Evolutionary conservation across 2,329 filamentous ascomycete genomes (phyloP), one percentile per base, ranked within the genome.

Genomic region (Fusarium veterinarium): DNA sequence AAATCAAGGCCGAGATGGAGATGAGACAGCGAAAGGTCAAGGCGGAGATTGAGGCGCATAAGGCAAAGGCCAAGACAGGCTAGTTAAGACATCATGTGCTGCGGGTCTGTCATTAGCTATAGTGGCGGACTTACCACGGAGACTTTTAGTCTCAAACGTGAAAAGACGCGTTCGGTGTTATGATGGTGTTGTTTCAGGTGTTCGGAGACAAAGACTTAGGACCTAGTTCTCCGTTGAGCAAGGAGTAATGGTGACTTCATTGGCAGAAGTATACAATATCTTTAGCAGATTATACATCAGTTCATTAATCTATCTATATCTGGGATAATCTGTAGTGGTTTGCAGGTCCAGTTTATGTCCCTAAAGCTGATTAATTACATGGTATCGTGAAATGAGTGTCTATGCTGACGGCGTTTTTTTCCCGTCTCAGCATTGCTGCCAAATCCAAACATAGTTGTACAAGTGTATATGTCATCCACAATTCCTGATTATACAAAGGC

Each of bases 1-100:
- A 97, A 83, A 87, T 97, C 58, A 90, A 86, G 77, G 85, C 84
- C 9, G 94, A 97, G 81, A 88, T 97, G 38, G 91, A 93, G 78
- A 87, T 75, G 17, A 75, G 72, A 17, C 77, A 78, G 84, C 69
- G 76, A 74, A 77, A 69, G 40, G 57, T 46, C 41, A 62, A 45
- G 77, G 85, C 84, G 8, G 94, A 97, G 81, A 88, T 97, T 35
- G 91, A 93, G 76, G 87, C 72, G 23, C 72, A 63, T n/a, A 73
- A 77, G 85, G 67, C 65, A 74, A 75, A 69, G 23, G 49, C 58
- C 28, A 65, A 75, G 55, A 41, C 55, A n/a, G 56, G 44, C 25
- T 69, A 57, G 68, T 19, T 17, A 52, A 38, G 31, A 38, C n/a
- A 23, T 30, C 23, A 37, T 33, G n/a, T 67, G 38, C n/a, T 41